phyloP scores from a whole-genome alignment of 2,329 filamentous ascomycete species.

The Penicillium paneum region DNA sequence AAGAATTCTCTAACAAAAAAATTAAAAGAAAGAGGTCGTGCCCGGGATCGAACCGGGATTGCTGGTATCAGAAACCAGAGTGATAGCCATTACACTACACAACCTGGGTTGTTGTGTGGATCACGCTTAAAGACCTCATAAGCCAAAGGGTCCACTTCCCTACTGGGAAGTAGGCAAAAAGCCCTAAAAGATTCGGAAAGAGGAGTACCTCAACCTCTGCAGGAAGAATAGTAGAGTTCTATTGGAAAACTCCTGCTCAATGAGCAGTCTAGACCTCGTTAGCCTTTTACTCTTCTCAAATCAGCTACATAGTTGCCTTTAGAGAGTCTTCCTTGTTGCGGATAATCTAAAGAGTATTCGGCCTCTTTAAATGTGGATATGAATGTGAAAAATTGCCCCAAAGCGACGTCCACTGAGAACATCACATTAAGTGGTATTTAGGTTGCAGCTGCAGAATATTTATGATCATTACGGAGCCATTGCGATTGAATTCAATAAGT shows the following conservation, averaged over 20 bases:
- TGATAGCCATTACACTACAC: conserved; percentile 1
- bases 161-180: background rate
- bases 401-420: background rate
- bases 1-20: background rate
- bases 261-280: background rate
- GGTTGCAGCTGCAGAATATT: too few relatives aligned
- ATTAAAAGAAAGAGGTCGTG: background rate
- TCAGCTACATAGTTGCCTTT: background rate
- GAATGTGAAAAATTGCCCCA: background rate
- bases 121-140: background rate
- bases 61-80: conserved; percentile 2
- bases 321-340: background rate
- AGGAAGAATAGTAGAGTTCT: background rate
- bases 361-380: background rate
- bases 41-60: conserved; percentile 12
- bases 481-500: background rate
- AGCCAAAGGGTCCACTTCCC: background rate
- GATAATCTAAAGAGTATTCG: background rate
- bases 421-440: background rate
- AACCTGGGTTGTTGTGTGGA: background rate
- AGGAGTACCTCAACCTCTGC: background rate
- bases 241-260: background rate
- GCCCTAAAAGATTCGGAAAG: background rate
- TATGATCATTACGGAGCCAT: background rate
- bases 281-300: too few relatives aligned